These are phyloP conservation scores for Oehlia diaphana DNA, from an alignment of 192 early-diverging fungal genomes.

Conservation along the genomic window DNA sequence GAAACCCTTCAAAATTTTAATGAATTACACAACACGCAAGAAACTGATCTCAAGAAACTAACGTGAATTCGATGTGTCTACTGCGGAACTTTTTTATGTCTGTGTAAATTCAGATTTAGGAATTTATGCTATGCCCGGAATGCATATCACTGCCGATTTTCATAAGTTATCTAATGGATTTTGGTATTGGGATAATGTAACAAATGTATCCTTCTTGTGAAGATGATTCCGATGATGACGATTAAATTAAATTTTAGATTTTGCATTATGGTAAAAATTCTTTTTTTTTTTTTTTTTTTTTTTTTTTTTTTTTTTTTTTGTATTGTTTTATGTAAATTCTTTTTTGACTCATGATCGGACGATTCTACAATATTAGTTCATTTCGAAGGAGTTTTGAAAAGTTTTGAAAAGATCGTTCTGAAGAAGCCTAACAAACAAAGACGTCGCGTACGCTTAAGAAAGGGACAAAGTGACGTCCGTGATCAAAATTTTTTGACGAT, in stretches of 20 bases:
- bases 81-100: not conserved
- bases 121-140: not conserved
- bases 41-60: not conserved
- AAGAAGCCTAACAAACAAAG: too few species aligned
- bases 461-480: too few species aligned
- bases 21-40: not conserved
- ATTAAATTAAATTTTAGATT: not conserved
- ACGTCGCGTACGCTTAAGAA: too few species aligned
- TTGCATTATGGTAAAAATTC: not conserved
- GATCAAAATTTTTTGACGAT: too few species aligned
- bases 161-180: conserved; percentile 11
- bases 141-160: conserved; percentile 28
- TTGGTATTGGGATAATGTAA: conserved; percentile 30
- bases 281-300: not conserved
- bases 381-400: too few species aligned
- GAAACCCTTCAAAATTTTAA: not conserved
- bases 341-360: too few species aligned
- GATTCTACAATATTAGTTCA: too few species aligned
- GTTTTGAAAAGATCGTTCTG: too few species aligned
- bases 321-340: too few species aligned
- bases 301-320: not conserved
- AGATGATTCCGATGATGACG: conserved; percentile 3
- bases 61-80: not conserved
- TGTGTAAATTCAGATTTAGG: not conserved
- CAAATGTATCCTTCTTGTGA: conserved; percentile 29